Base-by-base conservation (phyloP, 495 filamentous ascomycete species). In the Aspergillus sclerotioniger region DNA sequence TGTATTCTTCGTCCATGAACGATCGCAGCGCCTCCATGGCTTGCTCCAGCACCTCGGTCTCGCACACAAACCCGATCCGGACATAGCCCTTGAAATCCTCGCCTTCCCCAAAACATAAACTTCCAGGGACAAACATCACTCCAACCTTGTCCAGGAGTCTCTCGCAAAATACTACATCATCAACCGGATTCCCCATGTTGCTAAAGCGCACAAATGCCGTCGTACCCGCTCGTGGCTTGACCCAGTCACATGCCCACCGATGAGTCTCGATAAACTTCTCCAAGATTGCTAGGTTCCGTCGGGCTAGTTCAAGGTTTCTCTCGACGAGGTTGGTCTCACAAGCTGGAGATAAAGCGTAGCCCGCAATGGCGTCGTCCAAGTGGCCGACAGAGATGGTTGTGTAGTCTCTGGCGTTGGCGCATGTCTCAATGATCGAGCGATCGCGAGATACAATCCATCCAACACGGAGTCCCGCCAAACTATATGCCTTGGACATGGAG, bases 401-500 rank as follows among this genome's bases (percentile, higher is more conserved):
- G 76, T 92, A 96, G 68, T 96, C 84, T 19, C 92, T 79, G 1
- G 87, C 84, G 6, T 72, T 61, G 5, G 87, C 84, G 44, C 86
- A 78, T n/a, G 80, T 73, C 52, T 89, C 82, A 46, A 94, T 80
- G 51, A 96, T 74, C 0, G 74, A 71, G 6, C 65, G 60, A 69
- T 85, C 80, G 2, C 87, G 82, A 25, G 86, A 87, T 3, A 88
- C 90, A 56, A 94, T 77, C 91, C 92, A 96, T 33, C 92, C 91
- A 4, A 91, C 72, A 0, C 92, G 84, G 48, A 96, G 83, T 9
- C 92, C 92, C 0, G 91, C 92, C 8, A 96, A 72, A 32, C 91
- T 86, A 73, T 90, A 96, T 6, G 90, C 87, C 71, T 96, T 96
- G 15, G 90, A 92, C 71, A 93, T 81, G 2, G 89, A 94, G 25